A percentile compares a stretch with the other conserved stretches of the same genome.
These are phyloP conservation scores for Clitoria ternatea DNA, from an alignment of 306 rosid genomes.

Conservation along the genomic window DNA sequence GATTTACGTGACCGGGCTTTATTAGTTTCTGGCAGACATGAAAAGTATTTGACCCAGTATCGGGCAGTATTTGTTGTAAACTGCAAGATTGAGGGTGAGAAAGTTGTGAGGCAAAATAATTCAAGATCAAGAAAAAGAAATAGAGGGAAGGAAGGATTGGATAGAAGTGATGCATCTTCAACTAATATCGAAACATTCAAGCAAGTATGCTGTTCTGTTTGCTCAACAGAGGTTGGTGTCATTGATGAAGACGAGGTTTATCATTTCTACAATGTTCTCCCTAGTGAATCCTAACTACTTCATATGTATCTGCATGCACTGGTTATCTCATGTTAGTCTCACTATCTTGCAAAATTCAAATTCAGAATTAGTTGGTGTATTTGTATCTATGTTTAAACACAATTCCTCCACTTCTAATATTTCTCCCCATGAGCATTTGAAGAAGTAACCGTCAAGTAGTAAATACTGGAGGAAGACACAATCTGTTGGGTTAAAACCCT, in stretches of 20 bases:
- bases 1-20: conserved; percentile 1
- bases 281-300: conserved; percentile 39
- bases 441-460: neutral
- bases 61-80: conserved; percentile 67
- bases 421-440: neutral
- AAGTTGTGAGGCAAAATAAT: conserved; percentile 21
- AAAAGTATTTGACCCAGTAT: conserved; percentile 69
- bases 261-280: conserved; percentile 67
- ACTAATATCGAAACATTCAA: conserved; percentile 39
- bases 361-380: neutral
- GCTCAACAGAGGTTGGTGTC: conserved; percentile 72
- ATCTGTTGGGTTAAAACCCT: neutral
- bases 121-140: conserved; percentile 37
- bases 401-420: neutral
- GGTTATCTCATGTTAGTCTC: conserved; percentile 4
- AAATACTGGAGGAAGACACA: neutral
- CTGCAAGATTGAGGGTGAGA: conserved; percentile 51
- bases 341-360: conserved; percentile 1
- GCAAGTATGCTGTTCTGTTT: conserved; percentile 62
- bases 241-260: conserved; percentile 60
- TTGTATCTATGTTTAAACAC: neutral
- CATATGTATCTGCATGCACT: neutral
- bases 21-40: conserved; percentile 58
- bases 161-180: conserved; percentile 28
- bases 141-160: conserved; percentile 28